A percentile compares a stretch with the other conserved stretches of the same genome.
Conservation (phyloP, 768 basidiomycete genomes). For the Solioccasus polychromus region DNA sequence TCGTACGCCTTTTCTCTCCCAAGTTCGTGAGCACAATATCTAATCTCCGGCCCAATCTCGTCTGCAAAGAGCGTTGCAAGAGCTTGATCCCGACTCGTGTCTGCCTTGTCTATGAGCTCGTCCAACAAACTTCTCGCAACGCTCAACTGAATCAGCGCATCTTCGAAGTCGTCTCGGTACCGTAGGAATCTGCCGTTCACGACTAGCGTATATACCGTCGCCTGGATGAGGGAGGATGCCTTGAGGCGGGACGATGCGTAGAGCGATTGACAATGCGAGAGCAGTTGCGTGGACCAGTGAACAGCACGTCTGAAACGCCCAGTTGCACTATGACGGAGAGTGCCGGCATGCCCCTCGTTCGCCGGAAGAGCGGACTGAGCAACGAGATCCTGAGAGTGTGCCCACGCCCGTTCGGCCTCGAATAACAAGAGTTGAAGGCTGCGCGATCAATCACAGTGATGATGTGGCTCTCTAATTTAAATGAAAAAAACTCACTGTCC, state of each 20-base stretch:
- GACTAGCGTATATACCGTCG: slow-evolving; percentile 73
- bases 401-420: slow-evolving; percentile 91
- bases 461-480: slow-evolving; percentile 3
- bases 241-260: slow-evolving; percentile 50
- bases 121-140: slow-evolving; percentile 76
- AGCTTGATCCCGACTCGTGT: slow-evolving; percentile 83
- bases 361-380: slow-evolving; percentile 48
- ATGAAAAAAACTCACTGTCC: slow-evolving; percentile 65
- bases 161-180: slow-evolving; percentile 71
- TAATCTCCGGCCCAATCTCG: slow-evolving; percentile 85
- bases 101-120: slow-evolving; percentile 57
- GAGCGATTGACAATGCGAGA: slow-evolving; percentile 70
- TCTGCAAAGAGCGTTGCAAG: slow-evolving; percentile 82
- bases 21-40: slow-evolving; percentile 89
- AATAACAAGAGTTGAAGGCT: slow-evolving; percentile 84
- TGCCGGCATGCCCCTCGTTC: slow-evolving; percentile 48
- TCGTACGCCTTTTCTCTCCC: slow-evolving; percentile 79
- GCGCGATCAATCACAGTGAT: slow-evolving; percentile 6
- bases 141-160: slow-evolving; percentile 70
- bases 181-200: slow-evolving; percentile 82
- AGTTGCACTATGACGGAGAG: slow-evolving; percentile 71
- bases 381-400: slow-evolving; percentile 79
- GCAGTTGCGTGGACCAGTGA: slow-evolving; percentile 73
- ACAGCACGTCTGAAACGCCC: slow-evolving; percentile 79
- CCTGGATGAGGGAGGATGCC: slow-evolving; percentile 62